These are phyloP conservation scores for Hyphopichia khmerensis DNA, from an alignment of 1,139 yeast genomes.

Conservation along the genomic window DNA sequence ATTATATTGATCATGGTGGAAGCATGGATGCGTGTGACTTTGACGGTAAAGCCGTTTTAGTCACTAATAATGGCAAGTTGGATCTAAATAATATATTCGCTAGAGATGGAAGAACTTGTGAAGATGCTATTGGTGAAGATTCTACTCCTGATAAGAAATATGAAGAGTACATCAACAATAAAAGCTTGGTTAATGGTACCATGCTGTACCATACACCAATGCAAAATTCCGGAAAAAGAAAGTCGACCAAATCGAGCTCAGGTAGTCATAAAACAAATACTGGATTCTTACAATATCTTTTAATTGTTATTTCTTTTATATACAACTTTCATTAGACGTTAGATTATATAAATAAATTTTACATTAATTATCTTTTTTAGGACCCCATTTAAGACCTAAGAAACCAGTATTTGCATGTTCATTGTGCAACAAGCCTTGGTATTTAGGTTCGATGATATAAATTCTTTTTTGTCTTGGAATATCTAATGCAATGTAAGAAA, in stretches of 20 bases:
- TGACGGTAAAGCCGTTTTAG: slow-evolving; percentile 36
- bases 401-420: slow-evolving; percentile 49
- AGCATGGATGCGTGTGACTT: slow-evolving; percentile 34
- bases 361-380: slow-evolving; percentile 49
- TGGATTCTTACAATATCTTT: not conserved
- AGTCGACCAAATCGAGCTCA: not conserved
- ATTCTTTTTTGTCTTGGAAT: slow-evolving; percentile 68
- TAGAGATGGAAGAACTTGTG: slow-evolving; percentile 30
- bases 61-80: slow-evolving; percentile 20
- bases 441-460: slow-evolving; percentile 68
- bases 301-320: not conserved
- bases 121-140: slow-evolving; percentile 3
- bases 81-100: slow-evolving; percentile 20
- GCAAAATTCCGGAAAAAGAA: not conserved
- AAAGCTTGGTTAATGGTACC: not conserved
- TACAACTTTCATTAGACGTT: not conserved
- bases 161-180: not conserved
- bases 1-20: slow-evolving; percentile 33
- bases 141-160: not conserved
- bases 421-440: slow-evolving; percentile 15
- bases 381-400: slow-evolving; percentile 85
- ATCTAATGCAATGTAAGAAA: slow-evolving; percentile 73
- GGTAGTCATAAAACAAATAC: not conserved
- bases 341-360: not conserved
- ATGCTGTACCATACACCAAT: not conserved